These are phyloP conservation scores for Penium margaritaceum DNA, from an alignment of 139 green algal genomes.

Conservation along the genomic window DNA sequence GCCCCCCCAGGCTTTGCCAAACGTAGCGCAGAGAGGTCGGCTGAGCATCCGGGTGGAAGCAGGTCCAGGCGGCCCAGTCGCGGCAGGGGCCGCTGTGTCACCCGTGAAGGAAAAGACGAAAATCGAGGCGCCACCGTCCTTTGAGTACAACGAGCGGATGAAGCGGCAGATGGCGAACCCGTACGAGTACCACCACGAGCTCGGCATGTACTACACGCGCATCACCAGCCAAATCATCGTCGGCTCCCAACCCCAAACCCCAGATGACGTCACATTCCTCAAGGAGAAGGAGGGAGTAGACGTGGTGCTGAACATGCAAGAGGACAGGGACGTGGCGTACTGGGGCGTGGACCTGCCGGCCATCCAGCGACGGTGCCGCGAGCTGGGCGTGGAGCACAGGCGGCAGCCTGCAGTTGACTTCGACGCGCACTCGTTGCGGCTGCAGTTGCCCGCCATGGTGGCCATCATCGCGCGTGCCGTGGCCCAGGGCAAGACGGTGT, in stretches of 20 bases:
- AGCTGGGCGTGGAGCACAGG: slow-evolving; percentile 7
- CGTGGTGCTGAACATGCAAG: slow-evolving; percentile 43
- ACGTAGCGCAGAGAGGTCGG: no score
- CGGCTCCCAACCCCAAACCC: slow-evolving; percentile 35
- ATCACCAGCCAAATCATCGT: slow-evolving; percentile 44
- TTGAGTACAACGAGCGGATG: slow-evolving; percentile 30
- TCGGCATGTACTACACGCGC: slow-evolving; percentile 44
- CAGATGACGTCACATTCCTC: slow-evolving; percentile 39
- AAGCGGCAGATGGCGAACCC: slow-evolving; percentile 17
- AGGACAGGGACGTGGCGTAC: slow-evolving; percentile 48
- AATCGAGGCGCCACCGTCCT: no score
- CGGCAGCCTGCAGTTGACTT: slow-evolving; percentile 44
- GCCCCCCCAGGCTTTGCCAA: no score
- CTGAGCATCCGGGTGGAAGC: no score
- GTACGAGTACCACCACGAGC: slow-evolving; percentile 23
- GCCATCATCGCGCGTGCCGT: slow-evolving; percentile 17
- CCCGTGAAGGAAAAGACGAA: no score
- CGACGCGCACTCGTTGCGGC: slow-evolving; percentile 31
- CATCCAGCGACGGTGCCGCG: not conserved
- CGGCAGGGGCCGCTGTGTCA: no score
- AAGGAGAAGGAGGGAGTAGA: slow-evolving; percentile 32
- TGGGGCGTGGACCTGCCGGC: slow-evolving; percentile 40
- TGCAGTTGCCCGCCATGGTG: slow-evolving; percentile 27
- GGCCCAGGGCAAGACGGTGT: slow-evolving; percentile 15
- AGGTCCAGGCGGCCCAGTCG: no score